Base-by-base conservation (phyloP, 1,139 yeast genomes). In the Suhomyces ambrosiae region DNA sequence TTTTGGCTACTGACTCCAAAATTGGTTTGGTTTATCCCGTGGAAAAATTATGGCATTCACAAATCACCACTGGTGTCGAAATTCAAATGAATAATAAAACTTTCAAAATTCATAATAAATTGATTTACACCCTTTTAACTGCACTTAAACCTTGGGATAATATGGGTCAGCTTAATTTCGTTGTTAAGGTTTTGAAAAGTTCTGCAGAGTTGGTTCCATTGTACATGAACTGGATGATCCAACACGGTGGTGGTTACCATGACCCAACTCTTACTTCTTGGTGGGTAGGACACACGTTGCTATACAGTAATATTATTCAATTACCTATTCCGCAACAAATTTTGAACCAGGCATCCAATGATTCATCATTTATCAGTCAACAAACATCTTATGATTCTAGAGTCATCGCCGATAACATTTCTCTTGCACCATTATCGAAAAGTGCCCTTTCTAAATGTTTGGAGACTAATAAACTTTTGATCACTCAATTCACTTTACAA, bases 71-170 rank as follows among this genome's bases (percentile, higher is more conserved):
- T 12, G 71, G 71, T 32, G 68, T 62, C 4, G 49, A 60, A 0
- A 52, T 75, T 5, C 49, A 50, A 4, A 62, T 77, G 11, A 74
- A 78, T 47, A 73, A 71, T 34, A 70, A 65, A 35, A 61, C 63
- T 4, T 84, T 80, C 61, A 76, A 66, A 46, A 66, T 84, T 23
- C 73, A 81, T 50, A 90, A 90, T 57, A 82, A 82, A 51, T 66
- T 84, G 24, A 60, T 89, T 3, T 80, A 80, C 50, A 74, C 82
- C 2, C 61, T 88, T 7, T 55, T 88, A 16, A 79, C 80, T 7
- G 66, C 73, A 17, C 67, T 90, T 47, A 87, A 86, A 52, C 95
- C 97, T 0, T 84, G 92, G 87, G 90, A 86, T 46, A 82, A 85
- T 45, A 72, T 72, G 12, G 48, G 63, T 23, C 95, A 88, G 49